phyloP scores from a whole-genome alignment of 495 filamentous ascomycete species.

The Penicillium coffeae region DNA sequence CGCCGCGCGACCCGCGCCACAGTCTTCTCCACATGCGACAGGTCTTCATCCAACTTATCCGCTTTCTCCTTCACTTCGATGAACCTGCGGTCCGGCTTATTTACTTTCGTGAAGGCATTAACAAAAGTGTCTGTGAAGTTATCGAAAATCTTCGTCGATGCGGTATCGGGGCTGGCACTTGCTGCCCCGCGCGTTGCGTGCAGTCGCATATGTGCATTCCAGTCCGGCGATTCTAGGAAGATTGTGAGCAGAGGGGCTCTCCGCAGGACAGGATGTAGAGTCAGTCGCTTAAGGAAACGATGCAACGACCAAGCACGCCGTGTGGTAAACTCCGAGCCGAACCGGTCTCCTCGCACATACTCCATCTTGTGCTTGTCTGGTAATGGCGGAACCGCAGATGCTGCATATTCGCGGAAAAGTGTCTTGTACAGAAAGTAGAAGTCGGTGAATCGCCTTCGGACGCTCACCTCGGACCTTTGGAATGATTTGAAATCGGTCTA shows the following conservation, averaged over 20 bases:
- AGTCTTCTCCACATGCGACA: slow-evolving; percentile 89
- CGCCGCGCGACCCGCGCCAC: slow-evolving; percentile 83
- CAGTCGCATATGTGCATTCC: slow-evolving; percentile 91
- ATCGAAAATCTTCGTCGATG: slow-evolving; percentile 72
- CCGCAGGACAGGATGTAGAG: slow-evolving; percentile 87
- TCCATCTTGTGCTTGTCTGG: slow-evolving; percentile 99
- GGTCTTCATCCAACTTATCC: slow-evolving; percentile 92
- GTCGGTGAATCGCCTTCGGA: slow-evolving; percentile 91
- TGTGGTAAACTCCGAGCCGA: slow-evolving; percentile 89
- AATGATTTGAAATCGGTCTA: slow-evolving; percentile 94
- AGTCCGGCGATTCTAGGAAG: slow-evolving; percentile 89
- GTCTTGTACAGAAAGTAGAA: slow-evolving; percentile 96
- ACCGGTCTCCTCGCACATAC: slow-evolving; percentile 93
- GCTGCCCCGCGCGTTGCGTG: slow-evolving; percentile 59
- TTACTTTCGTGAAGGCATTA: slow-evolving; percentile 93
- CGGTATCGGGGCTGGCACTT: slow-evolving; percentile 48
- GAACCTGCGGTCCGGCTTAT: slow-evolving; percentile 92
- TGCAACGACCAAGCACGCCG: slow-evolving; percentile 86
- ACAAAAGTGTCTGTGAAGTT: slow-evolving; percentile 94
- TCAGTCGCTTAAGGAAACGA: slow-evolving; percentile 82
- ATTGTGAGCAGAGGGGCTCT: slow-evolving; percentile 73
- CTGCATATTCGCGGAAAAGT: slow-evolving; percentile 79
- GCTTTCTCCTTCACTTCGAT: slow-evolving; percentile 90
- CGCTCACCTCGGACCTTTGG: slow-evolving; percentile 67
- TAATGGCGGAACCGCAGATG: slow-evolving; percentile 87